Evolutionary conservation across 805 yeast species (phyloP).

Genomic region (Kluyveromyces dobzhanskii): DNA sequence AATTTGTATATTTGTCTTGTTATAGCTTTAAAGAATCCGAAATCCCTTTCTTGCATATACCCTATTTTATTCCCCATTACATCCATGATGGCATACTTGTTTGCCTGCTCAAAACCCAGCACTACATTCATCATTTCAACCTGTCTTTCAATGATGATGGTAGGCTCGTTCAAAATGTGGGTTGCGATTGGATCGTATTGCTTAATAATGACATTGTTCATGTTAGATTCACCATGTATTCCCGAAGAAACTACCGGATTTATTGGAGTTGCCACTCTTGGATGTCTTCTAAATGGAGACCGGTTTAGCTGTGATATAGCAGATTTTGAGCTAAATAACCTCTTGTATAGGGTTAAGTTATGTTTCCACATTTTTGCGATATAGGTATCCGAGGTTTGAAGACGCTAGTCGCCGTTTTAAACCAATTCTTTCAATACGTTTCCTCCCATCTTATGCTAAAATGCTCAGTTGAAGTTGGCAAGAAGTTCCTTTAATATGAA

Average conservation of each 20-base stretch:
- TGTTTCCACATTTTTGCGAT: no score
- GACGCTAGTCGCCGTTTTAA: no score
- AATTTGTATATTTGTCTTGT: slow-evolving; percentile 75
- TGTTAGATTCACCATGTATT: background rate
- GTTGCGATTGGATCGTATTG: slow-evolving; percentile 51
- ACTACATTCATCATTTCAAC: slow-evolving; percentile 82
- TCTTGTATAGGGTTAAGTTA: background rate
- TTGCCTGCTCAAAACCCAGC: slow-evolving; percentile 88
- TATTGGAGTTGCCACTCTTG: background rate
- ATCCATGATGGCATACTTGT: slow-evolving; percentile 66
- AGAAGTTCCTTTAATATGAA: no score
- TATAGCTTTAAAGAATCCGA: slow-evolving; percentile 58
- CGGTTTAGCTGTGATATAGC: background rate
- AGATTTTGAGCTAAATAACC: background rate
- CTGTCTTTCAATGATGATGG: slow-evolving; percentile 78
- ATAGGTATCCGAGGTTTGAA: no score
- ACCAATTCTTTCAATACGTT: no score
- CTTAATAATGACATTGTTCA: slow-evolving; percentile 29
- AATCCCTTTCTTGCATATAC: slow-evolving; percentile 72
- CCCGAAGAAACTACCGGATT: slow-evolving; percentile 4
- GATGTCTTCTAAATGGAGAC: slow-evolving; percentile 1
- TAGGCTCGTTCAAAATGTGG: slow-evolving; percentile 62
- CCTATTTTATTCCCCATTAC: slow-evolving; percentile 70
- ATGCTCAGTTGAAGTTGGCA: no score
- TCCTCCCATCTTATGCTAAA: no score